These are phyloP conservation scores for Mycena chlorophos DNA, from an alignment of 768 basidiomycete genomes.

Conservation along the genomic window DNA sequence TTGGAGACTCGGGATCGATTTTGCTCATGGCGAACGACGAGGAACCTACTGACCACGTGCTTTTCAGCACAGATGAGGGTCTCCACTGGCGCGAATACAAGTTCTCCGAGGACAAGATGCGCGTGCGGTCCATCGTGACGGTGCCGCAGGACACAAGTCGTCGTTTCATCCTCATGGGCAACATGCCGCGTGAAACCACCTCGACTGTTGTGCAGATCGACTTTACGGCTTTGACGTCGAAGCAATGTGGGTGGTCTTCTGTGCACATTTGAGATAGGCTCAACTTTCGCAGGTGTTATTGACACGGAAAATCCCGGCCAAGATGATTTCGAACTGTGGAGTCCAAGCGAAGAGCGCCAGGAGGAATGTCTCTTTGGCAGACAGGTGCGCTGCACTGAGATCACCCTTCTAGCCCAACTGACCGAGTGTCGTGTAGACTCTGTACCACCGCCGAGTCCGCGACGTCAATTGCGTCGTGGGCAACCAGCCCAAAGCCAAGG, in stretches of 20 bases:
- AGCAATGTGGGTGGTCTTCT: constrained; percentile 59
- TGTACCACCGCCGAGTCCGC: constrained; percentile 88
- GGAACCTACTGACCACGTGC: constrained; percentile 82
- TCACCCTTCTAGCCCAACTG: constrained; percentile 2
- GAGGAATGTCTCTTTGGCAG: constrained; percentile 92
- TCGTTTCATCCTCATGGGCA: constrained; percentile 84
- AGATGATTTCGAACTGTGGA: constrained; percentile 98
- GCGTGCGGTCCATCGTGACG: constrained; percentile 78
- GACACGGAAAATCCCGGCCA: constrained; percentile 67
- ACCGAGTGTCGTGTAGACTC: constrained; percentile 49
- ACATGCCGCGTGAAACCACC: constrained; percentile 44
- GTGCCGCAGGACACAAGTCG: constrained; percentile 90
- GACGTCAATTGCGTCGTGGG: constrained; percentile 85
- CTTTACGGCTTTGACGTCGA: constrained; percentile 74
- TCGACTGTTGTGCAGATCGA: constrained; percentile 84
- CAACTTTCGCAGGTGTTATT: constrained; percentile 56
- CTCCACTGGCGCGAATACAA: constrained; percentile 83
- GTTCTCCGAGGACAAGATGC: constrained; percentile 72
- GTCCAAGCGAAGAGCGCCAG: constrained; percentile 84
- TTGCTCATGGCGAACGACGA: constrained; percentile 96
- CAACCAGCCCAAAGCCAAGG: constrained; percentile 51
- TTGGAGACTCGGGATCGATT: constrained; percentile 94
- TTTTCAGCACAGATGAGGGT: constrained; percentile 92
- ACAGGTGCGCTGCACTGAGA: constrained; percentile 55
- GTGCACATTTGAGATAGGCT: background rate